Conservation (phyloP, 331 rosid species). For the Stylosanthes scabra region DNA sequence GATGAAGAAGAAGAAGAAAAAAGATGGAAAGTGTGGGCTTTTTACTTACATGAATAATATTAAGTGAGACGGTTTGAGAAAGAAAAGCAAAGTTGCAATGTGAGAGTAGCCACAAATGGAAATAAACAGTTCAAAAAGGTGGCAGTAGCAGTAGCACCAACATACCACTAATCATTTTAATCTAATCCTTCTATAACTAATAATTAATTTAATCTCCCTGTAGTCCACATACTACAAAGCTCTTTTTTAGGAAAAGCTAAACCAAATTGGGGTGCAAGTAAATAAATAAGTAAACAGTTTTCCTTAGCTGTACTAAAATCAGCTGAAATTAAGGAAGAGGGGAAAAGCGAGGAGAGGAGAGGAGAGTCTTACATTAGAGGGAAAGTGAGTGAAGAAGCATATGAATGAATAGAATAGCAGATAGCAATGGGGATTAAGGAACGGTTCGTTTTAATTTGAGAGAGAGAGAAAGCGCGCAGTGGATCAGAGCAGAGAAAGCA, state of each 20-base stretch:
- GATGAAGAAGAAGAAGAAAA: constrained; percentile 16
- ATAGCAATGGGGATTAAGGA: not conserved
- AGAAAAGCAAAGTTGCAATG: constrained; percentile 28
- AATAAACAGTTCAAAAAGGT: constrained; percentile 31
- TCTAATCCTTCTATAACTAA: not conserved
- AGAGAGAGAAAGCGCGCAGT: not conserved
- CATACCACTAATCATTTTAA: constrained; percentile 1
- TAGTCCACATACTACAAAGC: not conserved
- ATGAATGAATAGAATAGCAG: no score
- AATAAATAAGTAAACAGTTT: not conserved
- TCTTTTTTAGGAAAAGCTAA: not conserved
- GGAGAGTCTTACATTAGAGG: constrained; percentile 8
- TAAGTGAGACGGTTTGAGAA: constrained; percentile 4
- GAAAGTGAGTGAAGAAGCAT: not conserved
- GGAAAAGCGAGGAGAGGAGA: not conserved
- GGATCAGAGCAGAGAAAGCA: not conserved
- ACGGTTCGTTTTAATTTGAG: not conserved
- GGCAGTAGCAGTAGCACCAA: not conserved
- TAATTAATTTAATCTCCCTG: not conserved
- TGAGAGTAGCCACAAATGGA: constrained; percentile 35
- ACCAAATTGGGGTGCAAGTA: not conserved
- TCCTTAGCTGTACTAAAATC: not conserved
- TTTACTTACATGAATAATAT: constrained; percentile 14
- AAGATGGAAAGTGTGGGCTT: constrained; percentile 5
- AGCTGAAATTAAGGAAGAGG: not conserved